These are phyloP conservation scores for Psidium guajava DNA, from an alignment of 345 rosid genomes.

Conservation along the genomic window DNA sequence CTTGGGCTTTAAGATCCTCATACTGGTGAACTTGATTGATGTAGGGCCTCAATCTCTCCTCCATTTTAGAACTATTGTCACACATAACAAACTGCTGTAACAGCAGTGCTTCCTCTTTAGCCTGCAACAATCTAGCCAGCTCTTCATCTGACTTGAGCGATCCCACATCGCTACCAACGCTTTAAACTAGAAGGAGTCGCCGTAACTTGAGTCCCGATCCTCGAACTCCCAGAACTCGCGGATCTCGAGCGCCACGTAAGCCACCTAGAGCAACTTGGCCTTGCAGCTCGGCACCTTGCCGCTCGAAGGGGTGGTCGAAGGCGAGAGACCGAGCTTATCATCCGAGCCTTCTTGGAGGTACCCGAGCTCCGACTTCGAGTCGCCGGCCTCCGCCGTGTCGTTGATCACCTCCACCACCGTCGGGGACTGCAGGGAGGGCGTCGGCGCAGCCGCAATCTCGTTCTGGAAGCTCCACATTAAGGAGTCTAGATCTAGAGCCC, in stretches of 20 bases:
- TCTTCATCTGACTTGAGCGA: too few relatives aligned
- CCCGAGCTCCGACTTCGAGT: constrained; percentile 19
- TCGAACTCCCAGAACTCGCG: constrained; percentile 18
- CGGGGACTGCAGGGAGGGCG: too few relatives aligned
- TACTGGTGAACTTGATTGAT: too few relatives aligned
- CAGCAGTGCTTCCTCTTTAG: too few relatives aligned
- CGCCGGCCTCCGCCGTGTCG: constrained; percentile 22
- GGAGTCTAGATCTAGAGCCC: constrained; percentile 25
- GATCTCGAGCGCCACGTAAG: constrained; percentile 5
- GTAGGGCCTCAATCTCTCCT: too few relatives aligned
- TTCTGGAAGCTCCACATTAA: constrained; percentile 31
- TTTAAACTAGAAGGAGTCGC: constrained; percentile 20
- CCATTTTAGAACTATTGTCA: too few relatives aligned
- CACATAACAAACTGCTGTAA: too few relatives aligned
- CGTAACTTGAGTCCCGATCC: constrained; percentile 12
- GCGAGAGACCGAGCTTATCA: constrained; percentile 32
- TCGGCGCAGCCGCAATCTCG: constrained; percentile 23
- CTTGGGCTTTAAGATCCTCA: too few relatives aligned
- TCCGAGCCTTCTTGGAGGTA: constrained; percentile 35
- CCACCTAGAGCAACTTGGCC: constrained; percentile 6
- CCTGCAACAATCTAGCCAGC: too few relatives aligned
- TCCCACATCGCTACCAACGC: too few relatives aligned
- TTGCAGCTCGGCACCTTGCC: not conserved
- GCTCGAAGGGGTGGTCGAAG: constrained; percentile 7
- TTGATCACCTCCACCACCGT: not conserved